Evolutionary conservation across 2,329 filamentous ascomycete genomes (phyloP).

Genomic region (Bipolaris cookei): DNA sequence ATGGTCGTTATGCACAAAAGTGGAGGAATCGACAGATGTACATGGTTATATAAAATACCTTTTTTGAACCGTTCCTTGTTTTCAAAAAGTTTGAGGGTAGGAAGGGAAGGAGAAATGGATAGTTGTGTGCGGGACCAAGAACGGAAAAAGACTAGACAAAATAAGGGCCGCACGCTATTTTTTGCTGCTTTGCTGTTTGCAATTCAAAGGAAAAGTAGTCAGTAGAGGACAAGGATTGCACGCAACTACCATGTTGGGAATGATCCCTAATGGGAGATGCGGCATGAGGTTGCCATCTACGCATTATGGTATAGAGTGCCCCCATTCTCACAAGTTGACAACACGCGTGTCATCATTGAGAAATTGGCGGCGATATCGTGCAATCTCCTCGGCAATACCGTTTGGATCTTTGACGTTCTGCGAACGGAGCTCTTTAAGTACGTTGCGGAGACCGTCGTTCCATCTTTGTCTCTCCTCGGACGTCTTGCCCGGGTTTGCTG

Average conservation of each 20-base stretch:
- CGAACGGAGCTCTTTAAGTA: slow-evolving; percentile 48
- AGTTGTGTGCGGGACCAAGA: background rate
- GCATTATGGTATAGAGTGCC: background rate
- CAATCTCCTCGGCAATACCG: slow-evolving; percentile 48
- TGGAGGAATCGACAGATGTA: too few species aligned
- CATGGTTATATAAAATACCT: too few species aligned
- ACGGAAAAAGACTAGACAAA: slow-evolving; percentile 5
- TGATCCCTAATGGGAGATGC: background rate
- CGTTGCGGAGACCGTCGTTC: slow-evolving; percentile 47
- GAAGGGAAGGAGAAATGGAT: background rate
- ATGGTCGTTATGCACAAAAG: slow-evolving; percentile 4
- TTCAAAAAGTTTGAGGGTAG: background rate
- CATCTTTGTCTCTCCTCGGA: slow-evolving; percentile 64
- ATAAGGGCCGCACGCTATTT: slow-evolving; percentile 1
- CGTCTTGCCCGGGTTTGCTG: slow-evolving; percentile 65
- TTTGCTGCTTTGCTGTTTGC: background rate
- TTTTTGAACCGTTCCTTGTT: too few species aligned
- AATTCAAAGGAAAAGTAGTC: slow-evolving; percentile 1
- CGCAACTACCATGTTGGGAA: slow-evolving; percentile 6
- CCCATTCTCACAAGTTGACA: slow-evolving; percentile 40
- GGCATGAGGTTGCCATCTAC: slow-evolving; percentile 5
- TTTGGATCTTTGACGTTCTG: slow-evolving; percentile 48
- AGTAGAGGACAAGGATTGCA: slow-evolving; percentile 6
- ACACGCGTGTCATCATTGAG: slow-evolving; percentile 50
- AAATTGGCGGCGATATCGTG: slow-evolving; percentile 50